Evolutionary conservation across 176 grass and related monocot genomes (phyloP), one percentile per base, ranked within the genome.

Genomic region (Melocanna baccifera): DNA sequence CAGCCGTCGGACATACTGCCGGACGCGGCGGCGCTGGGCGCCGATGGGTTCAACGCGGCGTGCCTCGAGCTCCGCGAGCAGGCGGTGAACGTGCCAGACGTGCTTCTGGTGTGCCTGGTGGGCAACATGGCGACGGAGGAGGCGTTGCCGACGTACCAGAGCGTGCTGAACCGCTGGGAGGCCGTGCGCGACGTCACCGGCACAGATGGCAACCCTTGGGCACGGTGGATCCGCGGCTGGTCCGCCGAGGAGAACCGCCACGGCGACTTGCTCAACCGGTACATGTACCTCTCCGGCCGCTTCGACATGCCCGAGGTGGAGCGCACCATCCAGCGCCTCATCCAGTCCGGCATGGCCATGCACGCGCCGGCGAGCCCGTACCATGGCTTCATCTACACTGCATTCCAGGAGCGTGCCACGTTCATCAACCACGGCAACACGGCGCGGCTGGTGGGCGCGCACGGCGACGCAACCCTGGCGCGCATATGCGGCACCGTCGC

Each of bases 331-430:
- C 94, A 97, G 79, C 85, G 81, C 41, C 91, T 94, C 75, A 88
- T 97, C 84, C 66, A 66, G 6, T 68, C 89, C 6, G 94, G 94
- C 8, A 94, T 97, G 91, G 69, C 47, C 25, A 22, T 81, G 89
- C 79, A 73, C 46, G 78, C 84, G 28, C 26, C 83, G 14, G 46
- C 10, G 72, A 92, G 88, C 62, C 83, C 90, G 0, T 92, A 89
- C 80, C 78, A 94, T 48, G 92, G 90, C 63, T 92, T 92, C 85
- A 42, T 92, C 62, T 97, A 97, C 92, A 89, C 87, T 6, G 90
- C 90, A 4, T 97, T 94, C 87, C 94, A 97, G 88, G 94, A 97
- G 81, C 94, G 94, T 37, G 92, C 94, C 28, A 97, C 92, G 1
- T 58, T 84, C 20, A 40, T 97, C 76, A 69, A 92, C 18, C 95